Conservation (phyloP, 2,329 filamentous ascomycete genomes). For the Zasmidium citrigriseum region DNA sequence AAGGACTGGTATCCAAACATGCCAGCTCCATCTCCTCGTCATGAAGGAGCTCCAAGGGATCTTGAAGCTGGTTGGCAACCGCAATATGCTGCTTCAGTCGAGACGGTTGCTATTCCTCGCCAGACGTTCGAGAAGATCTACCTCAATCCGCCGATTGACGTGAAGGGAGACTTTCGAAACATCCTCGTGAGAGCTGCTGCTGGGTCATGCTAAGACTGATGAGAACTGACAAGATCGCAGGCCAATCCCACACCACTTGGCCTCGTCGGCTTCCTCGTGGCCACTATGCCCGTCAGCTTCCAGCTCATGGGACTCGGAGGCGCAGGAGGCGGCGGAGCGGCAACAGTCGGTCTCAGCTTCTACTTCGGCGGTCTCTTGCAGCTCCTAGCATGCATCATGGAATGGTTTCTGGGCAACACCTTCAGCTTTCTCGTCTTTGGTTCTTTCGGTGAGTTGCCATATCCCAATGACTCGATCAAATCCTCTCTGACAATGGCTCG, state of each 20-base stretch:
- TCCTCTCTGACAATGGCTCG: neutral
- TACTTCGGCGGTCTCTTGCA: conserved; percentile 14
- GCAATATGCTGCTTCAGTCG: neutral
- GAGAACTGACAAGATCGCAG: neutral
- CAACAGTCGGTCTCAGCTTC: conserved; percentile 5
- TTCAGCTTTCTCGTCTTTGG: conserved; percentile 13
- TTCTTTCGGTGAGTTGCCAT: neutral
- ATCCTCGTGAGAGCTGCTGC: neutral
- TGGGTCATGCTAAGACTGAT: neutral
- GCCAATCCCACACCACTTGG: conserved; percentile 12
- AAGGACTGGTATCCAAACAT: neutral
- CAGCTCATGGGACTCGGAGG: conserved; percentile 6
- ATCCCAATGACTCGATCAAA: neutral
- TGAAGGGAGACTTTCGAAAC: conserved; percentile 8
- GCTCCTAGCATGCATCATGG: conserved; percentile 11
- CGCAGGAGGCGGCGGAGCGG: conserved; percentile 4
- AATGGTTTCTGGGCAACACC: conserved; percentile 10
- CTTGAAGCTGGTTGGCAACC: neutral
- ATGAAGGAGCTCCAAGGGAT: neutral
- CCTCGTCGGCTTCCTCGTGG: conserved; percentile 12
- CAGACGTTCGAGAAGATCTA: conserved; percentile 13
- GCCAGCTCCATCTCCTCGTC: neutral
- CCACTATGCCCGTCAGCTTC: conserved; percentile 7
- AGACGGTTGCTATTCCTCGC: conserved; percentile 5
- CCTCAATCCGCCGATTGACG: conserved; percentile 11